Evolutionary conservation across 768 basidiomycete species (phyloP), one percentile per base, ranked within the genome.

Genomic region (Phaffia tasmanica): DNA sequence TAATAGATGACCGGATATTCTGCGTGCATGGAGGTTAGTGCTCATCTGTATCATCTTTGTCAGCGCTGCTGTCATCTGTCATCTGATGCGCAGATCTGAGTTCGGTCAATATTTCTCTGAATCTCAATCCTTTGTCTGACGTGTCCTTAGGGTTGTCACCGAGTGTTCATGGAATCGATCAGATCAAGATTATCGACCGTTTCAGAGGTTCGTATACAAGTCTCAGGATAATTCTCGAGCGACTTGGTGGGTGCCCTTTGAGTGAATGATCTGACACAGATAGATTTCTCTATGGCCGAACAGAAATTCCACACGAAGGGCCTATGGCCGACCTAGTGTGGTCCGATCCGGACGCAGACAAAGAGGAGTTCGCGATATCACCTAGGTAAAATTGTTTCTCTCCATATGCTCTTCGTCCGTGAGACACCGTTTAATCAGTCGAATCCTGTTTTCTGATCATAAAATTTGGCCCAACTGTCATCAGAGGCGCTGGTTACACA

Each of bases 291-390:
- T 29, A 1, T n/a, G 11, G 1, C 30, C 14, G n/a, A 61, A 7
- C 73, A 92, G 95, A 99, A 80, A 98, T 99, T 67, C 95, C 95
- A 53, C 95, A 98, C 72, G 95, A 99, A 77, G 95, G 95, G 3
- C 94, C 95, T 30, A 98, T 99, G 92, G 94, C 94, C 16, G 95
- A 99, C 81, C 83, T 99, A 32, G 95, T 99, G 1, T 99, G 95
- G 95, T 97, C 93, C 55, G 95, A 99, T 82, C 95, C 95, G 47
- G 95, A 99, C 78, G 85, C 90, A 48, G 95, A 99, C 77, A 99
- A 98, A 76, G 95, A 98, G 76, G 95, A 98, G 74, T 99, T 98
- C 75, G 94, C 95, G 32, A 98, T 99, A 77, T 95, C 92, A 68
- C 94, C 94, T 65, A 84, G 94, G 92, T 94, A 70, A 64, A 83